Conservation (phyloP, 2,329 filamentous ascomycete genomes). For the Aspergillus sp. region DNA sequence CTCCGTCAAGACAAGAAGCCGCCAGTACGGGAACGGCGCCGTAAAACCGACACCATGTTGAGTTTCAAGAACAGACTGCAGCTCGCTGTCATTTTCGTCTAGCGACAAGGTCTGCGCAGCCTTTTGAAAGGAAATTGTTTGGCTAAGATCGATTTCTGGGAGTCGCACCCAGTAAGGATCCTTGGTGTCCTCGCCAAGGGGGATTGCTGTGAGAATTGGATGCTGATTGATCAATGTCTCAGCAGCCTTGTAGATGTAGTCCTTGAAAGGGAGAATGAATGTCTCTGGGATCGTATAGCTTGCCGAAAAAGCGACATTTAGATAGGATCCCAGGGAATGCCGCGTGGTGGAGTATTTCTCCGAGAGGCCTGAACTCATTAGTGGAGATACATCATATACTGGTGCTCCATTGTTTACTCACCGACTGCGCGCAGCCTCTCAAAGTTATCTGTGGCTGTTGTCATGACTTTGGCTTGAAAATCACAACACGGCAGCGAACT, state of each 20-base stretch:
- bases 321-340: slow-evolving; percentile 46
- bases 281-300: slow-evolving; percentile 34
- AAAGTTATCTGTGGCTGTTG: slow-evolving; percentile 58
- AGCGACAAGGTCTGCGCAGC: slow-evolving; percentile 15
- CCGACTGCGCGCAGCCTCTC: slow-evolving; percentile 32
- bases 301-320: slow-evolving; percentile 45
- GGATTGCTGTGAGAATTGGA: slow-evolving; percentile 45
- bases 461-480: slow-evolving; percentile 31
- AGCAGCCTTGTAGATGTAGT: slow-evolving; percentile 39
- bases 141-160: slow-evolving; percentile 42
- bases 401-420: slow-evolving; percentile 16
- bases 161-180: slow-evolving; percentile 47
- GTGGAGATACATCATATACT: background rate
- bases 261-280: slow-evolving; percentile 25
- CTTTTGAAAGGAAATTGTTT: slow-evolving; percentile 37
- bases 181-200: slow-evolving; percentile 40
- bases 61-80: slow-evolving; percentile 41
- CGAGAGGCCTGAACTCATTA: slow-evolving; percentile 34
- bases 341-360: slow-evolving; percentile 48
- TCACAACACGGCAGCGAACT: background rate
- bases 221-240: slow-evolving; percentile 41
- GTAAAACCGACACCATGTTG: slow-evolving; percentile 45
- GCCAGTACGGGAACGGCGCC: slow-evolving; percentile 44
- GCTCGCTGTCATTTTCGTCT: slow-evolving; percentile 37
- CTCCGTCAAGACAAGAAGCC: slow-evolving; percentile 42